Evolutionary conservation across 1,284 basidiomycete species (phyloP).

Genomic region (Papiliotrema fonsecae): DNA sequence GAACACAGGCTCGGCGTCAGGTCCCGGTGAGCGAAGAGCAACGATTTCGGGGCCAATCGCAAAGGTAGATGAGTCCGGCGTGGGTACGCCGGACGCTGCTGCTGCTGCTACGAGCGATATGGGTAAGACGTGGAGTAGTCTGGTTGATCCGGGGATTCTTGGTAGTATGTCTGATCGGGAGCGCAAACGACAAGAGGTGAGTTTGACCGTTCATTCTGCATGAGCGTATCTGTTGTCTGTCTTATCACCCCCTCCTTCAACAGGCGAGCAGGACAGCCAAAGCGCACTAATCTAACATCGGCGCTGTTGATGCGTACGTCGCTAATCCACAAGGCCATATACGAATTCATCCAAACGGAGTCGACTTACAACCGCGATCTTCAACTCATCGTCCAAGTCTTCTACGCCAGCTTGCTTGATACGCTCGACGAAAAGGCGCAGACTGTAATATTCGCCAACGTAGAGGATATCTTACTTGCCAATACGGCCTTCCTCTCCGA

Average conservation of each 20-base stretch:
- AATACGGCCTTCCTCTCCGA: constrained; percentile 83
- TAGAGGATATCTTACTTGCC: constrained; percentile 81
- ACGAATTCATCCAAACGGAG: constrained; percentile 87
- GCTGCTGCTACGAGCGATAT: constrained; percentile 11
- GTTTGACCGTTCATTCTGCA: too few species aligned
- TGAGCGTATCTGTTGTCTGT: too few species aligned
- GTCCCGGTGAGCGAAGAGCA: constrained; percentile 8
- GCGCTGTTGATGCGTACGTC: too few species aligned
- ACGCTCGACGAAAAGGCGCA: constrained; percentile 72
- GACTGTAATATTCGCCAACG: constrained; percentile 82
- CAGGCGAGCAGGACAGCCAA: too few species aligned
- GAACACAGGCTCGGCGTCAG: not conserved
- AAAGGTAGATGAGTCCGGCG: constrained; percentile 10
- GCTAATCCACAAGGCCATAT: constrained; percentile 59
- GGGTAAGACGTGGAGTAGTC: constrained; percentile 77
- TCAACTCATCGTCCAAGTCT: constrained; percentile 83
- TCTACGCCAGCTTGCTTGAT: constrained; percentile 72
- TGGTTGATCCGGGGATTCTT: constrained; percentile 76
- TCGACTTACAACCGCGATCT: constrained; percentile 79
- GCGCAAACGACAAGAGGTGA: constrained; percentile 78
- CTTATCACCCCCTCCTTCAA: too few species aligned
- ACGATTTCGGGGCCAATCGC: constrained; percentile 46
- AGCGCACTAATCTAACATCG: too few species aligned
- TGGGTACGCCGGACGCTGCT: not conserved
- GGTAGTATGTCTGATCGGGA: constrained; percentile 70